A percentile compares a stretch with the other conserved stretches of the same genome.
phyloP scores from a whole-genome alignment of 257 asterid species.

The Solanum rostratum region DNA sequence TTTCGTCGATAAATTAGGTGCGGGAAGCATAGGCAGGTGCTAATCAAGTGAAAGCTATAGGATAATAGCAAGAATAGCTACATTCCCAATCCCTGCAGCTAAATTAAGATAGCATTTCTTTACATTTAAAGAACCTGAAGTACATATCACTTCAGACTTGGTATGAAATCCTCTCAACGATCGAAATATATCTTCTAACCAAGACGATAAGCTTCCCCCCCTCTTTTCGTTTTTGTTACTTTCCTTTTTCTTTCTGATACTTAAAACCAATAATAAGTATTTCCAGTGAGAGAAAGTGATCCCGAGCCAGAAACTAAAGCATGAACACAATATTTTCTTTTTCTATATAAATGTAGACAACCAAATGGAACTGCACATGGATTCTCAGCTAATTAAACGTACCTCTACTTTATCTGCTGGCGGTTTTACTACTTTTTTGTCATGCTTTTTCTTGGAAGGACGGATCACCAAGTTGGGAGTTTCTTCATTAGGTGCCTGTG shows the following conservation, averaged over 20 bases:
- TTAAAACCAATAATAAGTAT: neutral
- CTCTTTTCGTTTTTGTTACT: neutral
- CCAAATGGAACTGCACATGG: conserved; percentile 31
- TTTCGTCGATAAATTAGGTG: neutral
- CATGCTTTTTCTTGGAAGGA: conserved; percentile 32
- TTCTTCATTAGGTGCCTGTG: conserved; percentile 17
- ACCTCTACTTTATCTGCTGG: conserved; percentile 10
- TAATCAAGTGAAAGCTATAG: neutral
- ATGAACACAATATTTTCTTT: neutral
- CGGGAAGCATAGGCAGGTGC: neutral
- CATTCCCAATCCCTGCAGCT: neutral
- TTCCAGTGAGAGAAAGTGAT: neutral
- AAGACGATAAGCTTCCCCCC: neutral
- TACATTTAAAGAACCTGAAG: neutral
- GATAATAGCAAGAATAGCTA: neutral
- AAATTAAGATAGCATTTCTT: neutral
- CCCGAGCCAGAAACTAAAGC: neutral
- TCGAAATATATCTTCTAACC: neutral
- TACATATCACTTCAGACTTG: neutral
- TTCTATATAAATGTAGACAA: neutral
- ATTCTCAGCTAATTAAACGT: neutral
- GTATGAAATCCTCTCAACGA: neutral
- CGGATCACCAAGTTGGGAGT: conserved; percentile 17
- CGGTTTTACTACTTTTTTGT: conserved; percentile 16
- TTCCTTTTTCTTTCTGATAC: neutral